Evolutionary conservation across 2,329 filamentous ascomycete species (phyloP).

Genomic region (Claviceps capensis): DNA sequence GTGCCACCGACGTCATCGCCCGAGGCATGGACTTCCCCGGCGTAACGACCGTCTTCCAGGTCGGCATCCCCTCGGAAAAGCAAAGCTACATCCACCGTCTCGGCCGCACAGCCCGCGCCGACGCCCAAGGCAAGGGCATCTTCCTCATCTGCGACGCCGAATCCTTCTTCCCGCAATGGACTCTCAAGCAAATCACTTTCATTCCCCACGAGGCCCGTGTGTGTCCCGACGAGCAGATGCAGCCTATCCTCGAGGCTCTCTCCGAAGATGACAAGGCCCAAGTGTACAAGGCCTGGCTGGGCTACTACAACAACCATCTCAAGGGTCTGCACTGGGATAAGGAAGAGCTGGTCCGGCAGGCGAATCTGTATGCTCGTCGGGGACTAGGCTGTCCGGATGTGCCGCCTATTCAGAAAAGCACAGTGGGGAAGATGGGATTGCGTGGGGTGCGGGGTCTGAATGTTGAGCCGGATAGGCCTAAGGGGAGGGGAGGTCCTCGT

Average conservation of each 20-base stretch:
- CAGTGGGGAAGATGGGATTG: constrained; percentile 44
- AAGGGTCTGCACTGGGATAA: constrained; percentile 31
- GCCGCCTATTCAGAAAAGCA: constrained; percentile 32
- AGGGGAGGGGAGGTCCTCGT: neutral
- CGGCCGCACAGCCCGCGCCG: constrained; percentile 52
- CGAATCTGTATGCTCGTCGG: constrained; percentile 34
- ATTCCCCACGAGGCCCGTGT: constrained; percentile 31
- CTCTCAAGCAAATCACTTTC: constrained; percentile 41
- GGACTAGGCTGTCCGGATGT: constrained; percentile 33
- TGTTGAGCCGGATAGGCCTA: constrained; percentile 29
- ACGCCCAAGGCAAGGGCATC: constrained; percentile 48
- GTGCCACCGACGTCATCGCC: constrained; percentile 58
- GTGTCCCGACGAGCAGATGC: constrained; percentile 24
- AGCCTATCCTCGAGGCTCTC: constrained; percentile 26
- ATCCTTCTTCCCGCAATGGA: constrained; percentile 32
- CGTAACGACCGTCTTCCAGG: constrained; percentile 54
- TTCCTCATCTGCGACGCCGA: constrained; percentile 42
- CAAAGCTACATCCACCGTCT: constrained; percentile 56
- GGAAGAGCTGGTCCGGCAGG: constrained; percentile 33
- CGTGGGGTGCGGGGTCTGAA: constrained; percentile 35
- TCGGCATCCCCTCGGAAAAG: constrained; percentile 43
- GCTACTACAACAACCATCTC: constrained; percentile 38
- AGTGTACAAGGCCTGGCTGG: constrained; percentile 44
- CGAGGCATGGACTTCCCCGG: constrained; percentile 61
- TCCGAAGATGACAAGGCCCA: constrained; percentile 30